Base-by-base conservation (phyloP, 148 eudicot genomes). In the Rhododendron griersonianum region DNA sequence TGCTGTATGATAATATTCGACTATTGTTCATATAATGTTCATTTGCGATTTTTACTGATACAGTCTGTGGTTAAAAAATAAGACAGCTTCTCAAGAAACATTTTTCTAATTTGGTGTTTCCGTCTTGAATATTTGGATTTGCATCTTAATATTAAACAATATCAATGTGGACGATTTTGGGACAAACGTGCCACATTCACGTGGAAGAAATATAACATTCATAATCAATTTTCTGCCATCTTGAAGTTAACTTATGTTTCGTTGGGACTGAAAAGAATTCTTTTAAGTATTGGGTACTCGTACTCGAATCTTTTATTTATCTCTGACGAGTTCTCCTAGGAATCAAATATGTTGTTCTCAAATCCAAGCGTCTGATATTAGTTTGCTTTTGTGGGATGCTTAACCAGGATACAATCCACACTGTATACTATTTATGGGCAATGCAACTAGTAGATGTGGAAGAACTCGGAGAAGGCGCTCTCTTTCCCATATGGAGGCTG, bases 401-500 rank as follows among this genome's bases (percentile, higher is more conserved):
- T 51, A 44, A 81, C 77, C 91, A 97, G 99, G 99, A 97, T 83
- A 95, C 98, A 2, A 97, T 97, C 83, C 98, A 94, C 88, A 94
- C 93, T 0, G 95, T 97, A 47, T 86, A 90, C 85, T 94, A 94
- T 73, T 90, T 89, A 5, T 97, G 99, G 99, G 99, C 99, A 9
- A 91, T 97, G 98, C 98, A 95, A 88, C 99, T 89, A 89, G 47
- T 90, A 15, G 92, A 90, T 37, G 88, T 81, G 0, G 96, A 92
- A 88, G 95, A 93, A 86, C 80, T 88, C 3, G 93, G 91, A 21
- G 98, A 93, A 55, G 98, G 93, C 30, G 92, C 93, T 48, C 51
- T 91, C 18, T 92, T 90, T 90, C 93, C 96, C 1, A 91, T 93
- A 89, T 97, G 99, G 99, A 93, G 91, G 93, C 91, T 97, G 73